These are phyloP conservation scores for Xanthoconium purpureum DNA, from an alignment of 768 basidiomycete species.

Conservation along the genomic window DNA sequence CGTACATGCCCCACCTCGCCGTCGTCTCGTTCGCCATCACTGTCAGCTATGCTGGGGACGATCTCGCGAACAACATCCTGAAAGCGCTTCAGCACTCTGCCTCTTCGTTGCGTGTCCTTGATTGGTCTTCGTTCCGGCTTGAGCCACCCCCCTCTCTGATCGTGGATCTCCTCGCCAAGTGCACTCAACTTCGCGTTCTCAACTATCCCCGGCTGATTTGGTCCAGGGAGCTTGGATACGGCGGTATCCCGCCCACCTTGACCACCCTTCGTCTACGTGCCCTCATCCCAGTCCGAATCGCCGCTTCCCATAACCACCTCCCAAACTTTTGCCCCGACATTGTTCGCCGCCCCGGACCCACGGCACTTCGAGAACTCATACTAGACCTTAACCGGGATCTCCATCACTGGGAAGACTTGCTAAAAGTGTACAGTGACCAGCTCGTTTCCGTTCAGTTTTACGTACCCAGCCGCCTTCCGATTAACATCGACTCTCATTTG, in stretches of 20 bases:
- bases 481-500: background rate
- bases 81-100: conserved; percentile 16
- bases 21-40: conserved; percentile 19
- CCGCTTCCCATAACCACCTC: background rate
- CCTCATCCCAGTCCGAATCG: background rate
- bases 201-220: conserved; percentile 7
- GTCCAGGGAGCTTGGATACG: conserved; percentile 1
- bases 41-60: background rate
- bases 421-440: conserved; percentile 11
- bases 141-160: background rate
- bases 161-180: conserved; percentile 5
- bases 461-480: background rate
- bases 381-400: conserved; percentile 1
- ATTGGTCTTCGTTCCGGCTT: conserved; percentile 8
- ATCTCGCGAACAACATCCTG: conserved; percentile 7
- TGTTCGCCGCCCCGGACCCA: background rate
- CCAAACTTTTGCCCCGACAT: background rate
- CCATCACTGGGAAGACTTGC: conserved; percentile 10
- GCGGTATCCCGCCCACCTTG: conserved; percentile 10
- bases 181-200: conserved; percentile 18
- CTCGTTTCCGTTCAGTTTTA: conserved; percentile 19
- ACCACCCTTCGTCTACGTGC: conserved; percentile 11
- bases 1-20: conserved; percentile 16
- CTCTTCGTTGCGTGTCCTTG: conserved; percentile 19
- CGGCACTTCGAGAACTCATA: conserved; percentile 20